Percentiles rank a stretch among this genome's conserved stretches.
Evolutionary conservation across 2,329 filamentous ascomycete species (phyloP).

Genomic region (Teratosphaeria viscida): DNA sequence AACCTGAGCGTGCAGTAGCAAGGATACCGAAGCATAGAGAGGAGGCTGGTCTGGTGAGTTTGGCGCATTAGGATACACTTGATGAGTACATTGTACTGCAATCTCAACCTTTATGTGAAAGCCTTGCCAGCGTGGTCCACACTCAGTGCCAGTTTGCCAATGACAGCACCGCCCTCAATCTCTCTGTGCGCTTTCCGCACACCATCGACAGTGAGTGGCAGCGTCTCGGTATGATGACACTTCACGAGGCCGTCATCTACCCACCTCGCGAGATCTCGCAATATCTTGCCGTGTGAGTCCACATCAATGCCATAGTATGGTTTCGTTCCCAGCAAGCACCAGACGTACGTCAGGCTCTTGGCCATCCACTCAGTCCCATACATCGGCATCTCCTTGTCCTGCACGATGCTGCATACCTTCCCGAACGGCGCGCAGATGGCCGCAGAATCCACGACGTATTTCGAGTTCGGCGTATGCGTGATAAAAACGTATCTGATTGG

Average conservation of each 20-base stretch:
- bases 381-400: conserved; percentile 32
- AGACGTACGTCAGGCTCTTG: conserved; percentile 34
- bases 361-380: conserved; percentile 39
- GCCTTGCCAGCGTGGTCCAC: neutral
- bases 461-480: conserved; percentile 30
- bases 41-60: neutral
- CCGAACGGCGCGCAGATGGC: conserved; percentile 35
- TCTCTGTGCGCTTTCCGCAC: neutral
- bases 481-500: conserved; percentile 36
- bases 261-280: conserved; percentile 26
- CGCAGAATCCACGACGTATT: conserved; percentile 30
- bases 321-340: conserved; percentile 34
- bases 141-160: neutral
- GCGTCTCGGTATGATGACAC: conserved; percentile 29
- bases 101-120: neutral
- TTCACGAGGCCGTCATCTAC: conserved; percentile 29
- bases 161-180: neutral
- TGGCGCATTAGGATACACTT: neutral
- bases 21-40: neutral
- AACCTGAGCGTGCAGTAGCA: neutral
- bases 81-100: neutral
- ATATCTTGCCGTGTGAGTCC: conserved; percentile 31
- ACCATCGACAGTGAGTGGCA: conserved; percentile 22
- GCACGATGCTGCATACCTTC: conserved; percentile 38
- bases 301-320: conserved; percentile 30